Evolutionary conservation across 1,284 basidiomycete species (phyloP).

Genomic region (Sporisorium sorghi): DNA sequence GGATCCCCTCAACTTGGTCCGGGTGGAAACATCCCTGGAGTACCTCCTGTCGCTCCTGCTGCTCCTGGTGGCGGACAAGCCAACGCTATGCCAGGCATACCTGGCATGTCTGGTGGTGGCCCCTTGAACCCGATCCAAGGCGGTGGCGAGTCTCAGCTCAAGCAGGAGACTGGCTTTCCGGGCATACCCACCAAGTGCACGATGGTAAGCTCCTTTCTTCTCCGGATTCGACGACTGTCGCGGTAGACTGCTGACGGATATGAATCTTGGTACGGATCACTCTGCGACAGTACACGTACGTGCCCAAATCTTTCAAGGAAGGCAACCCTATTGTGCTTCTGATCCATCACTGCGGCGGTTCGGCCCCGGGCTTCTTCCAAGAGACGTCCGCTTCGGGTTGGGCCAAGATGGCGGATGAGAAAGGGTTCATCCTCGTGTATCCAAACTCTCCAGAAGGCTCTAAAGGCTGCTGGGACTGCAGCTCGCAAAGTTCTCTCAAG

Average conservation of each 20-base stretch:
- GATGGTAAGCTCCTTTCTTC: not conserved
- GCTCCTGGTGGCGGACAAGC: no score
- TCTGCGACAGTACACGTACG: slow-evolving; percentile 20
- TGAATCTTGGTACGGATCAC: no score
- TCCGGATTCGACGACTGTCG: no score
- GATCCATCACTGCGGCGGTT: slow-evolving; percentile 33
- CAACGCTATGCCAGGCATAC: not conserved
- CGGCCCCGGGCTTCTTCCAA: slow-evolving; percentile 19
- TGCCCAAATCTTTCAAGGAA: slow-evolving; percentile 33
- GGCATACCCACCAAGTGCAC: slow-evolving; percentile 12
- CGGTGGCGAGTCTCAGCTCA: slow-evolving; percentile 4
- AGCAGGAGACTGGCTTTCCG: slow-evolving; percentile 23
- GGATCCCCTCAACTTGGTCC: not conserved
- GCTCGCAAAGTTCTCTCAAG: slow-evolving; percentile 13
- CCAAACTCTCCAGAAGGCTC: slow-evolving; percentile 13
- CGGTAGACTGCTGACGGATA: no score
- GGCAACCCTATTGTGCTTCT: slow-evolving; percentile 30
- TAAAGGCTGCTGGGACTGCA: slow-evolving; percentile 9
- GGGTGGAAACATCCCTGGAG: not conserved
- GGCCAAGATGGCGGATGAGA: slow-evolving; percentile 23
- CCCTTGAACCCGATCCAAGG: not conserved
- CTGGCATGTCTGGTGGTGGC: not conserved
- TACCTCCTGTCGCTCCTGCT: not conserved
- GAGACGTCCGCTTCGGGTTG: slow-evolving; percentile 1
- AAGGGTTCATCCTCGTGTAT: slow-evolving; percentile 37